phyloP scores from a whole-genome alignment of 1,139 yeast species.

The Geotrichum australiense region DNA sequence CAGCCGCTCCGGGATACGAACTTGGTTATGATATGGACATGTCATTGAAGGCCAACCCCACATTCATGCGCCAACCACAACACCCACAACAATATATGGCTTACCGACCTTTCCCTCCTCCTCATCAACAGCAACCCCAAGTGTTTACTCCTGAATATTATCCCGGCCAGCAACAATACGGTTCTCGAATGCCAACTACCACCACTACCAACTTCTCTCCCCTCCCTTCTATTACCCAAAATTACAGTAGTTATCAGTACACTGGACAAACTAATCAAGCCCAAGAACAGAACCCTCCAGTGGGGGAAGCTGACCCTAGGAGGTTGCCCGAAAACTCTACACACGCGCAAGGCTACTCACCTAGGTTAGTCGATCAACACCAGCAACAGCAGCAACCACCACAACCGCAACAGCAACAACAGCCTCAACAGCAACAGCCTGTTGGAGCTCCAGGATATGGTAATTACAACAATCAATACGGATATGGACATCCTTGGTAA shows the following conservation, averaged over 20 bases:
- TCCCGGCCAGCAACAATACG: not conserved
- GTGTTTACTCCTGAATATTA: not conserved
- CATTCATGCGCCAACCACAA: constrained; percentile 4
- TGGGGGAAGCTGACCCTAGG: constrained; percentile 6
- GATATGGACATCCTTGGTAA: constrained; percentile 12
- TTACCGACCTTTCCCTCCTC: constrained; percentile 2
- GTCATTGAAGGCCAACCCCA: not conserved
- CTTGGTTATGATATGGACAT: constrained; percentile 6
- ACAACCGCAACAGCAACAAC: constrained; percentile 4
- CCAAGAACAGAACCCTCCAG: not conserved
- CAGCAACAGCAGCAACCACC: constrained; percentile 3
- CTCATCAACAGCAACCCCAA: constrained; percentile 1
- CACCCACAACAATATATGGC: constrained; percentile 5
- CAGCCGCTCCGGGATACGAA: constrained; percentile 3
- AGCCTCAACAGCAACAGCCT: constrained; percentile 11
- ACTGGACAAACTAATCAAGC: not conserved
- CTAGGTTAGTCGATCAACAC: constrained; percentile 5
- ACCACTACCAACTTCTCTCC: constrained; percentile 9
- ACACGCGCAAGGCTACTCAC: constrained; percentile 7
- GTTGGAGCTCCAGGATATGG: constrained; percentile 8
- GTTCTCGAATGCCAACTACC: constrained; percentile 7
- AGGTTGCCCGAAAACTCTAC: constrained; percentile 4
- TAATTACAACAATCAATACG: constrained; percentile 5
- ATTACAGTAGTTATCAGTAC: constrained; percentile 1
- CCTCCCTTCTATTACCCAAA: constrained; percentile 8